Evolutionary conservation across 345 rosid species (phyloP).

Genomic region (Eucalyptus lansdowneana): DNA sequence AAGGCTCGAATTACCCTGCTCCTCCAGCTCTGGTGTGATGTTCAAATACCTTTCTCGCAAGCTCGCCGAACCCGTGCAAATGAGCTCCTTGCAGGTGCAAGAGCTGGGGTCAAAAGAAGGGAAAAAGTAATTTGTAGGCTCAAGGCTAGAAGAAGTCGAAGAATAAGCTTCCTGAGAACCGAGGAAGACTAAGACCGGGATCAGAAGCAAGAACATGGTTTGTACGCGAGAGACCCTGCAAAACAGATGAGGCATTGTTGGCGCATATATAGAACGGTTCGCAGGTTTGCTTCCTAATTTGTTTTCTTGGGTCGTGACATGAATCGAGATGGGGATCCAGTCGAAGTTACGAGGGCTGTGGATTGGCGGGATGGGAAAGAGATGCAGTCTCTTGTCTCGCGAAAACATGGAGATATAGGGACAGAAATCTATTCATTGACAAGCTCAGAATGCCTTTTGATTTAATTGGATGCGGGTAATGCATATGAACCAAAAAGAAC

Average conservation of each 20-base stretch:
- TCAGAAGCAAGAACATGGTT: conserved; percentile 1
- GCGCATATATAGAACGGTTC: background rate
- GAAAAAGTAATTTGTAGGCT: background rate
- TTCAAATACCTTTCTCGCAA: conserved; percentile 3
- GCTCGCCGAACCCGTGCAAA: conserved; percentile 11
- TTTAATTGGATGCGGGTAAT: too few species aligned
- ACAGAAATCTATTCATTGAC: too few species aligned
- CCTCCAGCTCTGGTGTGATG: conserved; percentile 1
- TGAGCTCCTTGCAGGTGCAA: conserved; percentile 3
- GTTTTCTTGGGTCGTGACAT: background rate
- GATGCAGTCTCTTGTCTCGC: too few species aligned
- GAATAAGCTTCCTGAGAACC: background rate
- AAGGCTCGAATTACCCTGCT: background rate
- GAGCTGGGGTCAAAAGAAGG: background rate
- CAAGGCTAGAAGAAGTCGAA: background rate
- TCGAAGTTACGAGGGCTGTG: background rate
- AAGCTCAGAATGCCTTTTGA: too few species aligned
- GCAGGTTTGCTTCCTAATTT: background rate
- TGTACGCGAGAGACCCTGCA: background rate
- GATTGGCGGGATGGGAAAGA: background rate
- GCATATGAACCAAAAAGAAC: too few species aligned
- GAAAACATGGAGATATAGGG: too few species aligned
- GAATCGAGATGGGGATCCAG: too few species aligned
- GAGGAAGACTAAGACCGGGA: background rate
- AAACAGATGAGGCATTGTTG: background rate